Evolutionary conservation across 1,139 yeast species (phyloP), one percentile per base, ranked within the genome.

Genomic region (Geotrichum histeridarum): DNA sequence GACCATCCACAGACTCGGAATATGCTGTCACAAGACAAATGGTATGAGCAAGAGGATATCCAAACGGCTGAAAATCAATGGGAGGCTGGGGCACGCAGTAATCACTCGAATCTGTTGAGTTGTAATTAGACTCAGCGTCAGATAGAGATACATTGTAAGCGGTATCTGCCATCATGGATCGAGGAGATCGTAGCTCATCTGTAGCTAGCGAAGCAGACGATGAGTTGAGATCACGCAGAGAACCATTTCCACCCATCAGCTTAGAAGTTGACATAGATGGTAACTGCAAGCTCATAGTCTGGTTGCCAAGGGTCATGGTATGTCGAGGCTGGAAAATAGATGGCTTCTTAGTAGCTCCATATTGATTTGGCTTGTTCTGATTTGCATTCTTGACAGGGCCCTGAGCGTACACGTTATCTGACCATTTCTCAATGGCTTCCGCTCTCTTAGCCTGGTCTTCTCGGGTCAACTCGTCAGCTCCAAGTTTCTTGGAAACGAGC

Each of bases 71-170:
- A 72, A 83, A 90, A 60, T 81, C 87, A 15, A 83, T 79, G 1
- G 96, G 95, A 2, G 98, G 97, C 69, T 91, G 98, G 1, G 94
- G 94, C 52, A 91, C 84, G 27, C 86, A 72, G 59, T 84, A 84
- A 8, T 88, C 81, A 37, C 84, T 81, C 60, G 86, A 73, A 15
- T 59, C 60, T 5, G 57, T 53, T 6, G 35, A 42, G 6, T 12
- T 17, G 18, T 27, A 33, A 9, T 11, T 27, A 3, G 17, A 42
- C 17, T 12, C 42, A 1, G 35, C 49, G 4, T 12, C 33, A 9
- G 35, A n/a, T 4, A 41, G 15, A 11, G 41, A 32, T 18, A 41
- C 49, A 18, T 17, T 9, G 15, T 45, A 45, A 2, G 39, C 8
- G 1, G 44, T 42, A 27, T 42, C 44, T 9, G 17, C 44, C 12